These are phyloP conservation scores for Geotrichum cucujoidarum DNA, from an alignment of 1,139 yeast species.

Conservation along the genomic window DNA sequence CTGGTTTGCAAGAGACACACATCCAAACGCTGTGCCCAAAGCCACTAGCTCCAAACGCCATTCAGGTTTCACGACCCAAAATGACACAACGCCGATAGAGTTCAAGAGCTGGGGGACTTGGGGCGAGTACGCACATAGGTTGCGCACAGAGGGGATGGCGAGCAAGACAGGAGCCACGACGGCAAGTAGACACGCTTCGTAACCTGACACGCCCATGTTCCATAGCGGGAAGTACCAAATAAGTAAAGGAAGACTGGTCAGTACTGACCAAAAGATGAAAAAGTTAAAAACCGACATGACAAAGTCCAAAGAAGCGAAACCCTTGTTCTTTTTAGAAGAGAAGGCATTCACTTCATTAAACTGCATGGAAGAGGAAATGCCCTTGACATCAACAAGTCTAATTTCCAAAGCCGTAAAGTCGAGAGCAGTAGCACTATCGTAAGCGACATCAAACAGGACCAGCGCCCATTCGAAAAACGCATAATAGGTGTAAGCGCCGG, in stretches of 20 bases:
- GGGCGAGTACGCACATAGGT: constrained; percentile 47
- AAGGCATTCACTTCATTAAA: constrained; percentile 9
- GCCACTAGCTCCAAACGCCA: constrained; percentile 60
- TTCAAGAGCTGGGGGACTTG: constrained; percentile 54
- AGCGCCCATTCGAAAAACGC: constrained; percentile 94
- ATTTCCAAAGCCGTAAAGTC: constrained; percentile 63
- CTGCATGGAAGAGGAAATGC: constrained; percentile 32
- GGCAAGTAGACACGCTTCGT: constrained; percentile 66
- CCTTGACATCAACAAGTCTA: constrained; percentile 38
- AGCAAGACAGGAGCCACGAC: constrained; percentile 57
- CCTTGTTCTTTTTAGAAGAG: constrained; percentile 25
- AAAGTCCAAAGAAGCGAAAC: constrained; percentile 31
- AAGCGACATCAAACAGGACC: constrained; percentile 73
- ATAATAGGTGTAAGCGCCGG: constrained; percentile 92
- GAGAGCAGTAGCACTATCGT: constrained; percentile 70
- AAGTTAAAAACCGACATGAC: constrained; percentile 33
- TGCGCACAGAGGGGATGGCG: constrained; percentile 47
- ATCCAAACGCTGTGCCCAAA: constrained; percentile 60
- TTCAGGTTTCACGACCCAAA: constrained; percentile 61
- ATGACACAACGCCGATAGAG: constrained; percentile 71
- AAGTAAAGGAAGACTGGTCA: constrained; percentile 74
- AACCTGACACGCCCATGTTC: constrained; percentile 97
- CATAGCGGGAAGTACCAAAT: constrained; percentile 97
- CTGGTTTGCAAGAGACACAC: constrained; percentile 60
- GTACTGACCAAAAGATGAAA: constrained; percentile 76